phyloP scores from a whole-genome alignment of 441 rosid species.

The Populus hybrid region DNA sequence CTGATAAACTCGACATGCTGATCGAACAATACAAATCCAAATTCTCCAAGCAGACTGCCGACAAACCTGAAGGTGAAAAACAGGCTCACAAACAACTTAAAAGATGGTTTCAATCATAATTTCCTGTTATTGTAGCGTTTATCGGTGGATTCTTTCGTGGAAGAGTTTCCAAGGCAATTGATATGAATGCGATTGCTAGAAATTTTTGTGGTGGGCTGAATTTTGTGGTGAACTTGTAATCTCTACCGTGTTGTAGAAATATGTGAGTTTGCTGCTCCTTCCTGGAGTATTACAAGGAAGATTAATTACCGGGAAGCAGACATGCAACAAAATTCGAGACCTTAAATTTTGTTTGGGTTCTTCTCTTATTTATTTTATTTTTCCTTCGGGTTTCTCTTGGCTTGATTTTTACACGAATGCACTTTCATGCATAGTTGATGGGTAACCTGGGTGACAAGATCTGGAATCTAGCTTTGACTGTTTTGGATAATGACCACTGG shows the following conservation, averaged over 20 bases:
- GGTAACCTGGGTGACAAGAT: too few relatives aligned
- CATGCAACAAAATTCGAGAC: conserved; percentile 10
- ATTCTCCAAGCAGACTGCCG: conserved; percentile 52
- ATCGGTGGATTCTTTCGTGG: not conserved
- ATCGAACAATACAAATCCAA: conserved; percentile 67
- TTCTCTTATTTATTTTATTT: too few relatives aligned
- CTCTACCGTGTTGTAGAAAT: not conserved
- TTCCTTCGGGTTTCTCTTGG: not conserved
- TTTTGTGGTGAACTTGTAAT: not conserved
- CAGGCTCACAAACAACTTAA: conserved; percentile 47
- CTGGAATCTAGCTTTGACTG: conserved; percentile 50
- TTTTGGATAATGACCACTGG: conserved; percentile 34
- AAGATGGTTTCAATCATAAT: conserved; percentile 66
- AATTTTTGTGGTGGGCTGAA: not conserved
- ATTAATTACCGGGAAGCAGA: not conserved
- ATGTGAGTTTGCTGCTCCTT: not conserved
- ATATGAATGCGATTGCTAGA: not conserved
- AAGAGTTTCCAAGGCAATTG: not conserved
- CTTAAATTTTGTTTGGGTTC: not conserved
- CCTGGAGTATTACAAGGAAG: not conserved
- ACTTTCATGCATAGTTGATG: too few relatives aligned
- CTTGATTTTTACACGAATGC: too few relatives aligned
- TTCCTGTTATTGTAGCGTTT: conserved; percentile 7
- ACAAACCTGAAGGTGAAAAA: conserved; percentile 41
- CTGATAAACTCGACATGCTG: conserved; percentile 67